Evolutionary conservation across 352 stramenopile species (phyloP).

Genomic region (Phytophthora colocasiae): DNA sequence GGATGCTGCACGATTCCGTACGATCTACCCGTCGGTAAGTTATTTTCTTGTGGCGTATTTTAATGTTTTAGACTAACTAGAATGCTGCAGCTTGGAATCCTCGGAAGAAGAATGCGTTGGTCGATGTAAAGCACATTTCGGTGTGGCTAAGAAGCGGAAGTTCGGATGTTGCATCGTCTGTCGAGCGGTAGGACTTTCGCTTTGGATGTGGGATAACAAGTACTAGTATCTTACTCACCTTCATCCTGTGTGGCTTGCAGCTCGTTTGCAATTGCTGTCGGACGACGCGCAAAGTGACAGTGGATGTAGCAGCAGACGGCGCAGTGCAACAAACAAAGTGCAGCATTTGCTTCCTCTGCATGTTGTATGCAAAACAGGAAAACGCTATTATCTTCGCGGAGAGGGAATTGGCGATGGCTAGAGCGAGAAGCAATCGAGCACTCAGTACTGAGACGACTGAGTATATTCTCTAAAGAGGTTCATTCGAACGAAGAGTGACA

Average conservation of each 20-base stretch:
- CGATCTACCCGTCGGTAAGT: conserved; percentile 33
- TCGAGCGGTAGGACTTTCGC: conserved; percentile 31
- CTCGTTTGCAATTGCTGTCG: conserved; percentile 50
- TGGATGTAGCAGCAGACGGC: conserved; percentile 34
- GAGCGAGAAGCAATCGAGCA: conserved; percentile 33
- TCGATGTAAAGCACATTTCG: conserved; percentile 43
- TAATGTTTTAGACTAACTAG: not conserved
- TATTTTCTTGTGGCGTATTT: too few relatives aligned
- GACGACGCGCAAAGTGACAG: conserved; percentile 45
- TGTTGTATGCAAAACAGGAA: conserved; percentile 42
- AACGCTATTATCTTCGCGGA: conserved; percentile 38
- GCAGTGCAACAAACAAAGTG: conserved; percentile 39
- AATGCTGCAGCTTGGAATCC: not conserved
- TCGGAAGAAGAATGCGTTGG: conserved; percentile 39
- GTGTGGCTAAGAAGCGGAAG: conserved; percentile 32
- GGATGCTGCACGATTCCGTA: conserved; percentile 53
- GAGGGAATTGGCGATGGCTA: conserved; percentile 35
- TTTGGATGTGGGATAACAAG: not conserved
- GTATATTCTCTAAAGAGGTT: conserved; percentile 30
- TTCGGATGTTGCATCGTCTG: conserved; percentile 49
- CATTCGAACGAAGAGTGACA: conserved; percentile 12
- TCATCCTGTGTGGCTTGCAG: conserved; percentile 16
- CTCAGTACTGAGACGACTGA: conserved; percentile 30
- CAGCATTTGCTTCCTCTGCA: conserved; percentile 47
- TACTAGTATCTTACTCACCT: not conserved